Base-by-base conservation (phyloP, 2,329 filamentous ascomycete species). In the Pseudopyricularia javanii region DNA sequence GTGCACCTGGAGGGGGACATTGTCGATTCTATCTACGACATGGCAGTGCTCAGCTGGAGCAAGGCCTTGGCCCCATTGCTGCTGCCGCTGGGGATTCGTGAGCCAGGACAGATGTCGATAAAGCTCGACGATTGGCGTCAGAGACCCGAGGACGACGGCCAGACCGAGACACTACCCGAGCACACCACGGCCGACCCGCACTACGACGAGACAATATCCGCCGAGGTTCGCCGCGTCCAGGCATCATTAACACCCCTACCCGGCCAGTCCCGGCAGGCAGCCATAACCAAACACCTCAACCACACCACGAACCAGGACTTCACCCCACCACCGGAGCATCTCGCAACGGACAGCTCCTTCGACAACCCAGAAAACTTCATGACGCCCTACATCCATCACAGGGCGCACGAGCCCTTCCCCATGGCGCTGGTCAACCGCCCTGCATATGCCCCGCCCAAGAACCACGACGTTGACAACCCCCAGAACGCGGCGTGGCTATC, bases 401-500 rank as follows among this genome's bases (percentile, higher is more conserved):
- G 71, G 0, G 63, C 66, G 0, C 75, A 80, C 55, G 68, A 73
- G 3, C 73, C 78, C 0, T 78, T 88, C 15, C 83, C 86, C 0
- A 87, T 90, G 57, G 86, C 85, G 1, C 69, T 90, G 49, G 84
- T 88, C 1, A 85, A 81, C 57, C 77, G 86, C 3, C 74, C 78
- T 20, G 84, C 86, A 0, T 85, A 82, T 61, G 85, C 85, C 1
- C 70, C 74, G 0, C 74, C 80, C 1, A 85, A 79, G 58, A 79
- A 84, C 53, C 69, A 72, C 17, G 80, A 75, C 17, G 69, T 82
- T 2, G 70, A 76, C 49, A 83, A 81, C 2, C 87, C 87, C 0
- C 87, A 91, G 59, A 90, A 91, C 59, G 83, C 82, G 50, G 83
- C 82, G 0, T 91, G 83, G 78, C 68, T 90, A 0, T 85, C 85